A percentile compares a stretch with the other conserved stretches of the same genome.
These are phyloP conservation scores for Alternaria tenuissima DNA, from an alignment of 2,329 filamentous ascomycete genomes.

Conservation along the genomic window DNA sequence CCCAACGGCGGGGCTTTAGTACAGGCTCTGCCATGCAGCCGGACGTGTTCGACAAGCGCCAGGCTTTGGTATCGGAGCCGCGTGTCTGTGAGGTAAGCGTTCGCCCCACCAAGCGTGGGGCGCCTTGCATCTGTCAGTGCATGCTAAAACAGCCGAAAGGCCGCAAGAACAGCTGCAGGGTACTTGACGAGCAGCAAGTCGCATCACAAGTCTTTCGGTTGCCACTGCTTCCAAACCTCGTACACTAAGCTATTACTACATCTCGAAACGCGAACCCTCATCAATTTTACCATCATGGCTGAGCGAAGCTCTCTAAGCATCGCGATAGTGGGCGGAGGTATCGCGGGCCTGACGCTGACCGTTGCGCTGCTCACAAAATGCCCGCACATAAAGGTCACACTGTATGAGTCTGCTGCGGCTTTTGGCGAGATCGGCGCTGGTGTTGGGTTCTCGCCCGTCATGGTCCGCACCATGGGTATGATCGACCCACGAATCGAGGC, in stretches of 20 bases:
- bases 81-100: not conserved
- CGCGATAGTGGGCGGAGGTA: conserved; percentile 68
- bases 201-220: not conserved
- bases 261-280: not conserved
- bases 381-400: conserved; percentile 52
- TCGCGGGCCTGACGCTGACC: conserved; percentile 63
- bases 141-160: not conserved
- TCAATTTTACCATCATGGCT: not conserved
- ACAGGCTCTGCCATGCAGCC: not conserved
- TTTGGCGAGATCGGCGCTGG: conserved; percentile 68
- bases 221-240: not conserved
- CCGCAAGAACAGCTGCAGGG: not conserved
- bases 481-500: conserved; percentile 50
- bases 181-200: not conserved
- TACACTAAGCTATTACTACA: not conserved
- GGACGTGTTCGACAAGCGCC: not conserved
- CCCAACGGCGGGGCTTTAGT: not conserved
- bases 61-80: not conserved
- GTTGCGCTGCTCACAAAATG: conserved; percentile 58
- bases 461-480: conserved; percentile 51
- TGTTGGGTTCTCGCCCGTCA: conserved; percentile 56
- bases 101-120: not conserved
- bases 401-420: conserved; percentile 64
- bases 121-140: not conserved
- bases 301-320: conserved; percentile 48